phyloP scores from a whole-genome alignment of 208 protist genomes.

The Jaenimonas drosophilae region DNA sequence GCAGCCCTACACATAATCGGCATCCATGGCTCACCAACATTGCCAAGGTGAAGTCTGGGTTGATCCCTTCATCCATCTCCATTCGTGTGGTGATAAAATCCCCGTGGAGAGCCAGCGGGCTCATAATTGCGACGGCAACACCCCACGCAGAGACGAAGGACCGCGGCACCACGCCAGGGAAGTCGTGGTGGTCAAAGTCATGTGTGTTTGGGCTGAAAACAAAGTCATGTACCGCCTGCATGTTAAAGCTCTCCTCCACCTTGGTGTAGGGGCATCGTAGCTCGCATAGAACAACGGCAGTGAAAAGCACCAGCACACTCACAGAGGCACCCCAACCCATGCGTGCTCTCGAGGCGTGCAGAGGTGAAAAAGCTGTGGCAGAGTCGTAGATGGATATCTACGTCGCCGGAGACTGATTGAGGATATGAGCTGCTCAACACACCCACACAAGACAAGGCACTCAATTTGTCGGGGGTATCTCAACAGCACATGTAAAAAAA shows the following conservation, averaged over 20 bases:
- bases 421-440: too few relatives aligned
- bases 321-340: background rate
- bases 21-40: background rate
- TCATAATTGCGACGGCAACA: conserved; percentile 16
- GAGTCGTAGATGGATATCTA: too few relatives aligned
- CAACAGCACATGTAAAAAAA: background rate
- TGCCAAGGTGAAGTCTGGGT: too few relatives aligned
- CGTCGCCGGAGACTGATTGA: too few relatives aligned
- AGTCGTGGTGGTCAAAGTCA: conserved; percentile 86
- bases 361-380: too few relatives aligned
- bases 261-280: conserved; percentile 70
- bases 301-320: background rate
- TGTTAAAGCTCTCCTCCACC: conserved; percentile 94
- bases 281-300: conserved; percentile 15
- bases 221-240: conserved; percentile 92
- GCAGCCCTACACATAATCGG: background rate
- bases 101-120: conserved; percentile 7
- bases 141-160: conserved; percentile 83
- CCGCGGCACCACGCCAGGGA: conserved; percentile 90
- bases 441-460: too few relatives aligned
- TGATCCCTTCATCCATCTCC: too few relatives aligned
- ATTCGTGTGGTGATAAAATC: background rate
- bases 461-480: too few relatives aligned
- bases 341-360: too few relatives aligned
- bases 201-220: conserved; percentile 30